Conservation (phyloP, 257 asterid genomes). For the Penstemon eatonii region DNA sequence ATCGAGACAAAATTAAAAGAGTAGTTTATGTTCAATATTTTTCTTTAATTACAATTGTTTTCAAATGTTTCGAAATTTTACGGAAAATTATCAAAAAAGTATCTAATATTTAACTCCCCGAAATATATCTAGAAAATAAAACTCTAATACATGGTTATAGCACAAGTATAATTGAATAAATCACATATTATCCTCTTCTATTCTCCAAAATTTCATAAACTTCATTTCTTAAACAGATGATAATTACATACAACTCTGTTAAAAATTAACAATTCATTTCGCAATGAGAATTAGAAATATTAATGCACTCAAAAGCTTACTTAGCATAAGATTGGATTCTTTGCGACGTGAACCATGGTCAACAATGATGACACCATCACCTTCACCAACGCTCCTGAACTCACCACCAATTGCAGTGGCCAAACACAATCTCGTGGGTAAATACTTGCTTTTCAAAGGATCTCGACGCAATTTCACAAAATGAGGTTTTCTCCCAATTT, state of each 20-base stretch:
- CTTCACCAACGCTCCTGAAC: slow-evolving; percentile 52
- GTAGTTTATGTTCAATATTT: too few species aligned
- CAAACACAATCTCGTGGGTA: slow-evolving; percentile 52
- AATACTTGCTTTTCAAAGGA: slow-evolving; percentile 41
- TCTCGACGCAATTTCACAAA: slow-evolving; percentile 46
- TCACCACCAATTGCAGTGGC: slow-evolving; percentile 70
- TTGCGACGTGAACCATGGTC: slow-evolving; percentile 96
- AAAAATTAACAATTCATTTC: not conserved
- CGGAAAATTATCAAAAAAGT: too few species aligned
- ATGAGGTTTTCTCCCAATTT: slow-evolving; percentile 40
- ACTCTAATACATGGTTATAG: too few species aligned
- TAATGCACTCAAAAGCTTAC: slow-evolving; percentile 45
- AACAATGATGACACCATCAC: slow-evolving; percentile 83
- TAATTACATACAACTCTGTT: slow-evolving; percentile 9
- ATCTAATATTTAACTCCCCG: too few species aligned
- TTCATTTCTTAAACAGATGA: too few species aligned
- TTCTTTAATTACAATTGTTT: too few species aligned
- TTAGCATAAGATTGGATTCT: slow-evolving; percentile 88
- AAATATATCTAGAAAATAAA: too few species aligned
- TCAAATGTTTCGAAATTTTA: too few species aligned
- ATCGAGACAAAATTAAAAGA: too few species aligned
- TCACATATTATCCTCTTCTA: slow-evolving; percentile 7
- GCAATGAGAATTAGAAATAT: not conserved
- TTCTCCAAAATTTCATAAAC: not conserved
- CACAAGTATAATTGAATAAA: not conserved